Base-by-base conservation (phyloP, 78 protist genomes). In the Emiliania huxleyi region DNA sequence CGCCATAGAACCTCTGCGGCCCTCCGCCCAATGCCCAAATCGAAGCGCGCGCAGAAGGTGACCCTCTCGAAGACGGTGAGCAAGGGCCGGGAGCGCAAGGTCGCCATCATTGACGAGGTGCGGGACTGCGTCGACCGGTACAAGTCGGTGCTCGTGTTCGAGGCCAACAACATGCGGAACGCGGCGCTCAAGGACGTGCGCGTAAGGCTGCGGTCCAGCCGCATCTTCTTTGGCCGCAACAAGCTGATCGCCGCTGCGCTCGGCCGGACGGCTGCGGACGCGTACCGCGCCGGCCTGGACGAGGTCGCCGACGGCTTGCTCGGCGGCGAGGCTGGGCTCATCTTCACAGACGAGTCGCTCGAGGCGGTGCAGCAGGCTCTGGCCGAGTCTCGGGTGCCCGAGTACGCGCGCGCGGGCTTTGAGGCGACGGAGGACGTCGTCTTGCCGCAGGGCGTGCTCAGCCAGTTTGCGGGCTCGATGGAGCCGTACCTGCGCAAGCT, bases 1-100 rank as follows among this genome's bases (percentile, higher is more conserved):
- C n/a, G n/a, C n/a, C n/a, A n/a, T n/a, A n/a, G n/a, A n/a, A n/a
- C n/a, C n/a, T n/a, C n/a, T n/a, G n/a, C n/a, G n/a, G n/a, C n/a
- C n/a, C n/a, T n/a, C n/a, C n/a, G n/a, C n/a, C n/a, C n/a, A n/a
- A 97, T 97, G 98, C 97, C 96, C 55, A 95, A 95, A 95, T 95
- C 96, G 52, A 96, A 95, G 93, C 94, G 98, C 84, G 93, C 35
- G 37, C 89, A 91, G 83, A 91, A 88, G 46, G 96, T 94, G 26
- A 25, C 94, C 21, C 93, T 96, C 40, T 94, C 94, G 38, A 33
- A 35, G n/a, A 93, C 95, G 2, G 75, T 91, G 71, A 21, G 4
- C 49, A 90, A 94, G 92, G 95, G 94, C 43, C 18, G 3, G n/a
- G 94, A 42, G 55, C 71, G 89, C 40, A 95, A 96, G 89, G 56